Conservation (phyloP, 177 flowering plant genomes). For the Vitis hybrid region DNA sequence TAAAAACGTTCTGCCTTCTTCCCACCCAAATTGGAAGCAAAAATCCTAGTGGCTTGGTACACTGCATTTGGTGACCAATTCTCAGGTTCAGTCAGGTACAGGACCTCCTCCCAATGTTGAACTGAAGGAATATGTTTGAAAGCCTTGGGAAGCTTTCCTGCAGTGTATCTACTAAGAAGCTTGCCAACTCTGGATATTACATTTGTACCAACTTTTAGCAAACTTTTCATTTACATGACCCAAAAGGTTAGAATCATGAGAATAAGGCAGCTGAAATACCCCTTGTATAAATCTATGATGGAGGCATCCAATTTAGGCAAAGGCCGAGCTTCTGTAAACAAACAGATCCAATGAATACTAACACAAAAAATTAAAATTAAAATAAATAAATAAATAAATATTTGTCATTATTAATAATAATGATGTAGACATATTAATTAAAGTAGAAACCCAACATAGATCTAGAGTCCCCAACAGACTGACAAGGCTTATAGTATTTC, state of each 20-base stretch:
- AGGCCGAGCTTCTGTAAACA: conserved; percentile 47
- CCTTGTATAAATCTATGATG: conserved; percentile 72
- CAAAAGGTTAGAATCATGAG: not conserved
- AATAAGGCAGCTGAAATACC: conserved; percentile 33
- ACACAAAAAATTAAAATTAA: too few species aligned
- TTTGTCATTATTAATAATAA: too few species aligned
- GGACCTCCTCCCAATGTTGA: conserved; percentile 75
- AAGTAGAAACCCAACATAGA: too few species aligned
- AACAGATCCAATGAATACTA: not conserved
- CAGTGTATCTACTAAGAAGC: conserved; percentile 64
- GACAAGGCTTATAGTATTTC: too few species aligned
- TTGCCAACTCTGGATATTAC: conserved; percentile 67
- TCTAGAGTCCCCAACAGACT: too few species aligned
- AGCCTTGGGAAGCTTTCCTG: conserved; percentile 87
- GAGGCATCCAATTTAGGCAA: conserved; percentile 66
- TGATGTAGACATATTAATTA: not conserved
- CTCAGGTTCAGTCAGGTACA: conserved; percentile 91
- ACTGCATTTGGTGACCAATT: conserved; percentile 96
- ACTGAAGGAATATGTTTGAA: conserved; percentile 75
- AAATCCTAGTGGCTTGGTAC: conserved; percentile 91
- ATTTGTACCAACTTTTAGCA: not conserved
- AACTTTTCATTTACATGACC: not conserved
- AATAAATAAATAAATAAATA: too few species aligned
- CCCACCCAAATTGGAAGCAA: conserved; percentile 77
- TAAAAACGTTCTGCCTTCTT: conserved; percentile 87